These are phyloP conservation scores for Podila minutissima DNA, from an alignment of 192 early-diverging fungal genomes.

Conservation along the genomic window DNA sequence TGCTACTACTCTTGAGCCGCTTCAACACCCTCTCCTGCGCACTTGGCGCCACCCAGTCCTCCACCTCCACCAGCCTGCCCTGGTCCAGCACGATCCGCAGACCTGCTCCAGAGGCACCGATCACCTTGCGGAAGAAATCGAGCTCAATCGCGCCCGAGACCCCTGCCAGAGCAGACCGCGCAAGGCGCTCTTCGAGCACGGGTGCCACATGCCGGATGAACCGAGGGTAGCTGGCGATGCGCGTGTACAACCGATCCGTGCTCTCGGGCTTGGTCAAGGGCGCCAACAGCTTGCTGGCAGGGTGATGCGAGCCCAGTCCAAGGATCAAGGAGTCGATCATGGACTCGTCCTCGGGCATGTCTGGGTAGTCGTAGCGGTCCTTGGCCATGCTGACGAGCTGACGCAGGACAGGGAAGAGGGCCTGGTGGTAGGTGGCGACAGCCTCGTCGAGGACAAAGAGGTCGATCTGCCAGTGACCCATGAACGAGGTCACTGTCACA, in stretches of 20 bases:
- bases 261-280: neutral
- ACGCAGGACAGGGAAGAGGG: constrained; percentile 18
- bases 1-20: neutral
- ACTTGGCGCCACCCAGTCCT: constrained; percentile 18
- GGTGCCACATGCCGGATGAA: constrained; percentile 17
- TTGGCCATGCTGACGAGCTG: constrained; percentile 1
- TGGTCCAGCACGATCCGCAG: no score
- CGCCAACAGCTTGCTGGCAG: constrained; percentile 4
- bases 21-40: neutral
- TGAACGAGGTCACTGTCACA: neutral
- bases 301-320: constrained; percentile 13
- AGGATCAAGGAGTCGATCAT: neutral
- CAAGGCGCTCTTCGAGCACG: constrained; percentile 15
- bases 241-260: constrained; percentile 2
- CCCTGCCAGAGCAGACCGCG: no score
- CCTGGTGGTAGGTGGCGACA: neutral
- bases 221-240: constrained; percentile 21
- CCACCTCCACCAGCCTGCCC: constrained; percentile 20
- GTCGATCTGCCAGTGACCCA: constrained; percentile 11
- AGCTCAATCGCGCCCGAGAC: no score
- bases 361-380: neutral
- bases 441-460: constrained; percentile 4
- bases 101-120: no score
- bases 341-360: no score
- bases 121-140: no score